Conservation (phyloP, 345 rosid species). For the Populus ilicifolia region DNA sequence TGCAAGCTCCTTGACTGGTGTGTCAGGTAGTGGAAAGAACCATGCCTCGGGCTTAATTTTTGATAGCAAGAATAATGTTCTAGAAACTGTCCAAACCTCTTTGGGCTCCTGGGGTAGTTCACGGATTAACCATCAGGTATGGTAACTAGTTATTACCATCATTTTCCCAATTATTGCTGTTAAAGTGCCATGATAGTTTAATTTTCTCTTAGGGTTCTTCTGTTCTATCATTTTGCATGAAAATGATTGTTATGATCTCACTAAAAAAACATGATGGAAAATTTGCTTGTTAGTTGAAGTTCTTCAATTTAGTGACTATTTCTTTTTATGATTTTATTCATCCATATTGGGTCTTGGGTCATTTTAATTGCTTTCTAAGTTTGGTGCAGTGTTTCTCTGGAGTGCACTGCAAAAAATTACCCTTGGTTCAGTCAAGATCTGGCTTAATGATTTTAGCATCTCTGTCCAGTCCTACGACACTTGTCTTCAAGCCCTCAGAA, state of each 20-base stretch:
- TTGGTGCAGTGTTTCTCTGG: neutral
- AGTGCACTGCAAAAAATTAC: neutral
- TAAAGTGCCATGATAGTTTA: neutral
- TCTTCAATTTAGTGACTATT: neutral
- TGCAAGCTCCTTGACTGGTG: slow-evolving; percentile 34
- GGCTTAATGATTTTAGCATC: slow-evolving; percentile 3
- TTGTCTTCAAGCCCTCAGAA: neutral
- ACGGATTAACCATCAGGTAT: slow-evolving; percentile 66
- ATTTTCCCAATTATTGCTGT: neutral
- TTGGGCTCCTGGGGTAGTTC: slow-evolving; percentile 73
- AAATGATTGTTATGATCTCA: neutral
- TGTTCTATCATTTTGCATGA: neutral
- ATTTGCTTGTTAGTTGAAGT: neutral
- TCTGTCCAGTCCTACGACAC: neutral
- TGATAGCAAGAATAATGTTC: slow-evolving; percentile 51
- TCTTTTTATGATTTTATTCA: neutral
- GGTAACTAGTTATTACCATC: neutral
- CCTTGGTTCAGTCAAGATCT: neutral
- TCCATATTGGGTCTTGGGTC: neutral
- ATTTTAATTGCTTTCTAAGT: neutral
- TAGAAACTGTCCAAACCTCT: slow-evolving; percentile 60
- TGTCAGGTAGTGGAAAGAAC: slow-evolving; percentile 43
- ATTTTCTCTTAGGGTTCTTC: neutral
- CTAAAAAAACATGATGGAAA: neutral
- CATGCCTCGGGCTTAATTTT: slow-evolving; percentile 45